phyloP scores from a whole-genome alignment of 345 rosid genomes.

The Lepidium sativum region DNA sequence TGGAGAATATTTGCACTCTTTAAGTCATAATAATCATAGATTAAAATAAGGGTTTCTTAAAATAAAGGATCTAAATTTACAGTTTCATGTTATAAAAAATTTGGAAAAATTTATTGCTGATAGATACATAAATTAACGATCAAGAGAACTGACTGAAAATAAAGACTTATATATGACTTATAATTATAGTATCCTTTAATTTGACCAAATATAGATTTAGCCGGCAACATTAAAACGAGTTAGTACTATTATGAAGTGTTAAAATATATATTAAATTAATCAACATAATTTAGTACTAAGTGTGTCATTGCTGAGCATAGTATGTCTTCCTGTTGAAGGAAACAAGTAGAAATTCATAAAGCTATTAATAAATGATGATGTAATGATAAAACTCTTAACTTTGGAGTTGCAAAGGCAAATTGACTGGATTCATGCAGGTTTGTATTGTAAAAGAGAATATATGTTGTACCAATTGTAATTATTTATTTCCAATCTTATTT shows the following conservation, averaged over 20 bases:
- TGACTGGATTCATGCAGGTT: conserved; percentile 23
- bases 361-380: background rate
- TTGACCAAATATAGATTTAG: background rate
- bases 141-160: background rate
- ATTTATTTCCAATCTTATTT: background rate
- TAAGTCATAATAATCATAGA: background rate
- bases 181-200: background rate
- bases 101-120: background rate
- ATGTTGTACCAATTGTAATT: conserved; percentile 5
- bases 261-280: background rate
- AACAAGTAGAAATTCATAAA: conserved; percentile 9
- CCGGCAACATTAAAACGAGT: conserved; percentile 19
- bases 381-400: conserved; percentile 1
- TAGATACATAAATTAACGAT: background rate
- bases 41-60: background rate
- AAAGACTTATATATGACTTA: background rate
- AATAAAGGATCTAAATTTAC: background rate
- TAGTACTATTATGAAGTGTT: background rate
- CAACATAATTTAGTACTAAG: background rate
- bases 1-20: conserved; percentile 1
- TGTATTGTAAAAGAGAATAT: conserved; percentile 30
- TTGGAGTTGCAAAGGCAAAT: conserved; percentile 21
- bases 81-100: background rate
- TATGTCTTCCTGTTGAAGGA: conserved; percentile 20
- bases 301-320: conserved; percentile 22